These are phyloP conservation scores for Berberis thunbergii DNA, from an alignment of 164 flowering plant species.

Conservation along the genomic window DNA sequence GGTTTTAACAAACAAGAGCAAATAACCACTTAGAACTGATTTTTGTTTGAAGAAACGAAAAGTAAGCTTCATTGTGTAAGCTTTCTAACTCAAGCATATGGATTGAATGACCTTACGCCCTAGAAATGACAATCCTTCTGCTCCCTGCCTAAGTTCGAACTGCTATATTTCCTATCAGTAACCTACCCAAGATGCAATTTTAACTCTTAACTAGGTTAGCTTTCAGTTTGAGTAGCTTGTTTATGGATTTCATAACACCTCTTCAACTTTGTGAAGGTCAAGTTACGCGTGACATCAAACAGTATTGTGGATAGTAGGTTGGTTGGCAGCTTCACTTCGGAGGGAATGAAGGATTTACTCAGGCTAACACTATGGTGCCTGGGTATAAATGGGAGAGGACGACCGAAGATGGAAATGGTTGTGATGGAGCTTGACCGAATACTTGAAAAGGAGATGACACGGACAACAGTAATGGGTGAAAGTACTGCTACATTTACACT, in stretches of 20 bases:
- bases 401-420: slow-evolving; percentile 50
- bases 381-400: slow-evolving; percentile 26
- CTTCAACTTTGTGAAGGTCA: slow-evolving; percentile 37
- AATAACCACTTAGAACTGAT: no score
- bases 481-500: slow-evolving; percentile 39
- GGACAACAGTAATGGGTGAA: slow-evolving; percentile 56
- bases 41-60: no score
- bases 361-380: slow-evolving; percentile 42
- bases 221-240: not conserved
- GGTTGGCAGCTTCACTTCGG: slow-evolving; percentile 42
- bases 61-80: no score
- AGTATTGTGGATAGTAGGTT: slow-evolving; percentile 43
- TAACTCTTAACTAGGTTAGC: not conserved
- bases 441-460: slow-evolving; percentile 48
- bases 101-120: no score
- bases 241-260: not conserved
- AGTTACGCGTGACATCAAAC: slow-evolving; percentile 24
- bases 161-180: not conserved
- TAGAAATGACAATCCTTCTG: no score
- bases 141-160: not conserved
- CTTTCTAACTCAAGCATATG: no score
- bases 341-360: slow-evolving; percentile 47
- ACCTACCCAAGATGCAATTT: slow-evolving; percentile 1
- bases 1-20: no score
- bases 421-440: slow-evolving; percentile 44